A percentile compares a stretch with the other conserved stretches of the same genome.
Conservation (phyloP, 345 rosid species). For the Corchorus capsularis region DNA sequence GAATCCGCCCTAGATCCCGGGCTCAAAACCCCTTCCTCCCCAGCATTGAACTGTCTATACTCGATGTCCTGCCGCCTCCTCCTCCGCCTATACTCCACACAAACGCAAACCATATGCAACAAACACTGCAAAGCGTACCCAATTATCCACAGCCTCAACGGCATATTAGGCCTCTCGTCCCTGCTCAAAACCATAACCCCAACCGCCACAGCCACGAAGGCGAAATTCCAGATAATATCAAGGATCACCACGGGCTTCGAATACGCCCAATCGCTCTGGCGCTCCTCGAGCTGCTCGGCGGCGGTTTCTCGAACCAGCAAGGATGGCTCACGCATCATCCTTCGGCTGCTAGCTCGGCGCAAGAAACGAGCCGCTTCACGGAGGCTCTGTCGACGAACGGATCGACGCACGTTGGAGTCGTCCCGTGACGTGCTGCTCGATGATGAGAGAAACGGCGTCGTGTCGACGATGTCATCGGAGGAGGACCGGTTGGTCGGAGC, state of each 20-base stretch:
- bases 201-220: conserved; percentile 73
- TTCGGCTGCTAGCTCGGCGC: conserved; percentile 87
- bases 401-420: conserved; percentile 34
- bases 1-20: conserved; percentile 50
- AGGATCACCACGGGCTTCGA: conserved; percentile 90
- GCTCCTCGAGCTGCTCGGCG: conserved; percentile 95
- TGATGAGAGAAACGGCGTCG: conserved; percentile 61
- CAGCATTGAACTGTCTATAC: conserved; percentile 35
- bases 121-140: conserved; percentile 87
- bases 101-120: conserved; percentile 83
- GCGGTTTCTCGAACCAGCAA: conserved; percentile 93
- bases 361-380: conserved; percentile 84
- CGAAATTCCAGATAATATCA: conserved; percentile 83
- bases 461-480: conserved; percentile 62
- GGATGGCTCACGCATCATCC: conserved; percentile 91
- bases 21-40: conserved; percentile 54
- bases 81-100: conserved; percentile 77
- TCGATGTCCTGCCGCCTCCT: conserved; percentile 43
- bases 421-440: conserved; percentile 26
- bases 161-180: conserved; percentile 67
- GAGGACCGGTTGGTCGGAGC: conserved; percentile 40
- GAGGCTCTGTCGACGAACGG: conserved; percentile 66
- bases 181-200: conserved; percentile 62
- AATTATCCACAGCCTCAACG: conserved; percentile 77
- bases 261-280: conserved; percentile 99